Base-by-base conservation (phyloP, 1,284 basidiomycete genomes). In the Heterobasidion annosum region DNA sequence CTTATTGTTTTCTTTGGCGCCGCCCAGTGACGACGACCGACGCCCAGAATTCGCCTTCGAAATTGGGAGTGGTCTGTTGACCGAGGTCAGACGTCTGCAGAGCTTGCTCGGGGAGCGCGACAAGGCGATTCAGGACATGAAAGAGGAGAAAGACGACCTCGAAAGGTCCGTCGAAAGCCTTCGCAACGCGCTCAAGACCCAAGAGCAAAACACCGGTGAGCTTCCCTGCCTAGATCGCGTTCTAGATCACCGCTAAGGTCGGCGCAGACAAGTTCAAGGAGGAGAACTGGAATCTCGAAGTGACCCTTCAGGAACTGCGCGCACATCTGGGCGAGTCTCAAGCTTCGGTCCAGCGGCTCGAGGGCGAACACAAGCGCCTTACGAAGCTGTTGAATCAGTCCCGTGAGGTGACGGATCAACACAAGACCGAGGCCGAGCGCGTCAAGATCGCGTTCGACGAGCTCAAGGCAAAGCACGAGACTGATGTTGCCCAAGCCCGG, bases 281-380 rank as follows among this genome's bases (percentile, higher is more conserved):
- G 70, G 93, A 96, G 72, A 98, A 97, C 68, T 98, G 96, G 96
- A 95, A 98, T 66, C 85, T 98, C 59, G 94, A 98, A 73, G 91
- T 98, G 49, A 82, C 82, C 19, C 77, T 94, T 34, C 95, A 99
- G 68, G 93, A 98, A 59, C 77, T 96, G 25, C 85, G 87, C 44
- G 72, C 82, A 0, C 82, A 90, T 61, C 76, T 91, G 43, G 67
- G 78, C 43, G 84, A 90, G 52, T 78, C 84, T 1, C 86, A 91
- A 58, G 70, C 80, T 8, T 75, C 82, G 25, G 72, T 80, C 10
- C 79, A 81, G 60, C 88, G 91, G 55, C 75, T 90, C 15, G 91
- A 96, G 64, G 73, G 80, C 43, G 96, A 98, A 62, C 84, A 89
- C 59, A 88, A 90, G 63, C 85, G 91, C 1, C 77, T 94, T 34